Conservation (phyloP, 129 eudicot genomes). For the Chrysanthemum makinoi region DNA sequence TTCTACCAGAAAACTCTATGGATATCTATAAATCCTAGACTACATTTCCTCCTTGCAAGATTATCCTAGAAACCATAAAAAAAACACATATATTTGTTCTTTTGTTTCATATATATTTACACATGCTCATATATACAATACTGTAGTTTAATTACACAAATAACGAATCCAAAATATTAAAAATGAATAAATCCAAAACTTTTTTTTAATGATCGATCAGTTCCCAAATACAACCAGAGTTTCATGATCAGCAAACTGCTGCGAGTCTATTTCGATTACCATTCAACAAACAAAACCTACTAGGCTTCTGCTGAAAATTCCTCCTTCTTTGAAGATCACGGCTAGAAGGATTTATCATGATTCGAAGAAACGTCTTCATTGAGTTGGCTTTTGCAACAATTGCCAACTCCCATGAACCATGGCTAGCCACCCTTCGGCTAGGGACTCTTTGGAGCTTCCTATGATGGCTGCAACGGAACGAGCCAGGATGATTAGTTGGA, state of each 20-base stretch:
- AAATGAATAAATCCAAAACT: neutral
- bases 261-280: slow-evolving; percentile 23
- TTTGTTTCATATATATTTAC: too few relatives aligned
- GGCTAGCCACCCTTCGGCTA: slow-evolving; percentile 16
- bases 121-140: neutral
- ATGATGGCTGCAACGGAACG: slow-evolving; percentile 54
- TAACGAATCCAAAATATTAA: neutral
- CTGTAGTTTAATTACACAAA: slow-evolving; percentile 11
- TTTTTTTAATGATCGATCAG: neutral
- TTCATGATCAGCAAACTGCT: slow-evolving; percentile 30
- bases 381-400: slow-evolving; percentile 39
- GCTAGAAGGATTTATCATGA: slow-evolving; percentile 45
- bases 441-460: slow-evolving; percentile 31
- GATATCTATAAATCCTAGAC: too few relatives aligned
- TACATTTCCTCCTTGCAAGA: too few relatives aligned
- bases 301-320: slow-evolving; percentile 45
- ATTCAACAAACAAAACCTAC: slow-evolving; percentile 46
- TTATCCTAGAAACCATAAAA: neutral
- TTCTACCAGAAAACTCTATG: too few relatives aligned
- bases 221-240: too few relatives aligned
- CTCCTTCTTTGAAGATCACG: slow-evolving; percentile 46
- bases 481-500: slow-evolving; percentile 58
- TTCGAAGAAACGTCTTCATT: slow-evolving; percentile 32
- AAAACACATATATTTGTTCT: too few relatives aligned
- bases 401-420: slow-evolving; percentile 28